Evolutionary conservation across 148 eudicot species (phyloP).

Genomic region (Cornus kousa): DNA sequence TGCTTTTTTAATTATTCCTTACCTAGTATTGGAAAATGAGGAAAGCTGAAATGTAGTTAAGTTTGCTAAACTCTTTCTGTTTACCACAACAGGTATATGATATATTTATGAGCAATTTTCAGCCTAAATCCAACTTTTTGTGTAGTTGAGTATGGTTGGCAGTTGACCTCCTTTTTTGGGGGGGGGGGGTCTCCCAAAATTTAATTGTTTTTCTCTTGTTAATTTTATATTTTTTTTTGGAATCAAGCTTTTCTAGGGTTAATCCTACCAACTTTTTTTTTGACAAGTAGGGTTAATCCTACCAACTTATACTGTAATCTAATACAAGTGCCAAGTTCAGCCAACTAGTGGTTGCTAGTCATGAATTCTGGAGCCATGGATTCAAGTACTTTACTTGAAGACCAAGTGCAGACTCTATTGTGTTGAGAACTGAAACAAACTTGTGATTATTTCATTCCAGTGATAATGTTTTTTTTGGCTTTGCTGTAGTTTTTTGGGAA

Average conservation of each 20-base stretch:
- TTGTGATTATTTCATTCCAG: neutral
- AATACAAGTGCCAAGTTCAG: neutral
- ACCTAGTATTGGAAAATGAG: neutral
- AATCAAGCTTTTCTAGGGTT: neutral
- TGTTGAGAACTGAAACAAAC: neutral
- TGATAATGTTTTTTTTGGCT: neutral
- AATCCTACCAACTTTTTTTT: too few species aligned
- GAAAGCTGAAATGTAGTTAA: neutral
- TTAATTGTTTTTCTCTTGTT: neutral
- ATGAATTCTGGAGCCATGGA: neutral
- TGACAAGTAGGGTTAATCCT: too few species aligned
- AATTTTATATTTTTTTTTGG: neutral
- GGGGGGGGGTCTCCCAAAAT: neutral
- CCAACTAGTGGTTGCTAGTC: neutral
- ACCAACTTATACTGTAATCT: neutral
- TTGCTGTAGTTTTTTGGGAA: constrained; percentile 66
- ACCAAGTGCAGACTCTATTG: neutral
- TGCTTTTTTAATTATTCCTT: neutral
- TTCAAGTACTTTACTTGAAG: neutral
- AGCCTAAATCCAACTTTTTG: neutral
- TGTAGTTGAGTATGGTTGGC: neutral
- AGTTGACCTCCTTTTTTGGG: neutral
- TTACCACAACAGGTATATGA: neutral
- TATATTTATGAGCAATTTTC: too few species aligned
- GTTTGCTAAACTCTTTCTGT: neutral